Evolutionary conservation across 1,284 basidiomycete species (phyloP).

Genomic region (Xerocomus cyaneibrunnescens): DNA sequence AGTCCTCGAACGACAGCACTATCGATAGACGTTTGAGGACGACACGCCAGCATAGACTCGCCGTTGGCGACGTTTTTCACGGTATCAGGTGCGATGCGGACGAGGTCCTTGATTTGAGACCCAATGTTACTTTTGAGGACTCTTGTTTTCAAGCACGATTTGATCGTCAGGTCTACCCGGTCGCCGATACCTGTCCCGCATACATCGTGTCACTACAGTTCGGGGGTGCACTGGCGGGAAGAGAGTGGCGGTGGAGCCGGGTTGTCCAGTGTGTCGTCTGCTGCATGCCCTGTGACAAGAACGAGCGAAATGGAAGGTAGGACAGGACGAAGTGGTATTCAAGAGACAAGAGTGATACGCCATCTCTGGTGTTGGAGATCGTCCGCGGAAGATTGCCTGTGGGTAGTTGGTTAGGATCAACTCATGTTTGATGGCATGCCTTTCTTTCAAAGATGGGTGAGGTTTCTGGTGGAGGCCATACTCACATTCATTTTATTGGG

Average conservation of each 20-base stretch:
- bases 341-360: slow-evolving; percentile 88
- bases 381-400: slow-evolving; percentile 36
- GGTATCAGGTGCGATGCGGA: slow-evolving; percentile 67
- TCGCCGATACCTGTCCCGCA: slow-evolving; percentile 64
- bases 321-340: slow-evolving; percentile 87
- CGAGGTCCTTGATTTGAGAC: slow-evolving; percentile 95
- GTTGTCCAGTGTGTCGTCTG: slow-evolving; percentile 58
- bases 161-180: slow-evolving; percentile 70
- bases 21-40: slow-evolving; percentile 8
- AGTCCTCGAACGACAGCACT: slow-evolving; percentile 56
- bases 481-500: slow-evolving; percentile 65
- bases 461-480: slow-evolving; percentile 58
- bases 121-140: slow-evolving; percentile 83
- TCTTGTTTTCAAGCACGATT: slow-evolving; percentile 75
- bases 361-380: slow-evolving; percentile 64
- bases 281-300: slow-evolving; percentile 66
- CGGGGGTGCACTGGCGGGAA: slow-evolving; percentile 53
- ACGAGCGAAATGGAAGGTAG: slow-evolving; percentile 87
- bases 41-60: slow-evolving; percentile 38
- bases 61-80: slow-evolving; percentile 65
- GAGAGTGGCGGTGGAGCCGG: slow-evolving; percentile 49
- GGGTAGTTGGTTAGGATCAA: slow-evolving; percentile 3
- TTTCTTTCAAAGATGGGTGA: slow-evolving; percentile 53
- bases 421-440: slow-evolving; percentile 40
- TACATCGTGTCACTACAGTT: too few species aligned